Evolutionary conservation across 2,329 filamentous ascomycete genomes (phyloP).

Genomic region (Claviceps sp.): DNA sequence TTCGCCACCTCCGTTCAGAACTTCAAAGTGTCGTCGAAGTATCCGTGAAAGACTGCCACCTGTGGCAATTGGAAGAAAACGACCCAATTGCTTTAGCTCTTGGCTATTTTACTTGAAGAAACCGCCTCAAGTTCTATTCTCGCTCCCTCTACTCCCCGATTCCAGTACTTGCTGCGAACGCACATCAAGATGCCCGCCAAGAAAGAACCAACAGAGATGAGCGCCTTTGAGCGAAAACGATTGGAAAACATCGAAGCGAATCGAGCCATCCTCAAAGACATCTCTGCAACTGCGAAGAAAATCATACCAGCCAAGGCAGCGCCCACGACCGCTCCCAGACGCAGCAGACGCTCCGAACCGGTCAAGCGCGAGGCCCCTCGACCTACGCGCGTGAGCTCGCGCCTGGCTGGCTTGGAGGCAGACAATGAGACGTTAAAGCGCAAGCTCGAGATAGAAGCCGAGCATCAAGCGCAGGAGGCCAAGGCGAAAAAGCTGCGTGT

Average conservation of each 20-base stretch:
- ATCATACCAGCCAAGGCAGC: conserved; percentile 46
- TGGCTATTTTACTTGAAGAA: background rate
- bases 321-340: conserved; percentile 27
- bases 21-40: background rate
- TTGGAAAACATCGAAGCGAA: conserved; percentile 81
- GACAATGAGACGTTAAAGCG: conserved; percentile 34
- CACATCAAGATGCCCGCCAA: conserved; percentile 29
- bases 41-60: background rate
- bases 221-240: conserved; percentile 75
- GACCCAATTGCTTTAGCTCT: background rate
- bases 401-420: conserved; percentile 41
- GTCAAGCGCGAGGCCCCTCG: conserved; percentile 33
- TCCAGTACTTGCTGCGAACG: background rate
- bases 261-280: conserved; percentile 64
- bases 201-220: conserved; percentile 39
- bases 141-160: background rate
- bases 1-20: background rate
- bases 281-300: conserved; percentile 58
- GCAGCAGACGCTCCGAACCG: conserved; percentile 22
- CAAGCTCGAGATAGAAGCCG: conserved; percentile 36
- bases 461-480: conserved; percentile 25
- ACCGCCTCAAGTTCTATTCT: background rate
- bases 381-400: conserved; percentile 43
- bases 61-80: background rate
- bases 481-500: conserved; percentile 46